These are phyloP conservation scores for Crithidia fasciculata DNA, from an alignment of 208 protist species.

Conservation along the genomic window DNA sequence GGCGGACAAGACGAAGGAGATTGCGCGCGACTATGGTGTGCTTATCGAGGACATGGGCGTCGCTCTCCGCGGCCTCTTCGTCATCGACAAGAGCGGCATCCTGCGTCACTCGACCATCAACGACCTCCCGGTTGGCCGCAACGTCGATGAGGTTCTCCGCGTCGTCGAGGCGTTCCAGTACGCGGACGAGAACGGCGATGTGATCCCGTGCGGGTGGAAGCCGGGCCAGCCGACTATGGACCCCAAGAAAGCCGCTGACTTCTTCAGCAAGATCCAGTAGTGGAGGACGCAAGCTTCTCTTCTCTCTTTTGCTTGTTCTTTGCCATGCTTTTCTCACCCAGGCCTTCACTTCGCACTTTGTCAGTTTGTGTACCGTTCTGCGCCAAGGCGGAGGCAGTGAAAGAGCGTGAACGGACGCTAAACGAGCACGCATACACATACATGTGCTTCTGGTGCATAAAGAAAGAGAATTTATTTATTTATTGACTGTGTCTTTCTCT, in stretches of 20 bases:
- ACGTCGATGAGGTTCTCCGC: conserved; percentile 96
- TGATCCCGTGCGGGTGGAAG: conserved; percentile 96
- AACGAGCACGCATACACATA: background rate
- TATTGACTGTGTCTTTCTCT: background rate
- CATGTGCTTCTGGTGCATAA: too few species aligned
- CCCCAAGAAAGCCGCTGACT: conserved; percentile 88
- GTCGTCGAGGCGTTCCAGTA: conserved; percentile 97
- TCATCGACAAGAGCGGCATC: conserved; percentile 95
- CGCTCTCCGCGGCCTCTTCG: conserved; percentile 94
- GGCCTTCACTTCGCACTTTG: too few species aligned
- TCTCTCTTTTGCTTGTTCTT: conserved; percentile 11
- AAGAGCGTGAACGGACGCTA: too few species aligned
- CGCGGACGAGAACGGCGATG: conserved; percentile 94
- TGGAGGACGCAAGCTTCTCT: background rate
- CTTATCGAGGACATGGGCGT: conserved; percentile 91
- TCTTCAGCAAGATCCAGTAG: conserved; percentile 89
- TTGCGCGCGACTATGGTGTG: conserved; percentile 95
- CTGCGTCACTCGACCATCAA: conserved; percentile 95
- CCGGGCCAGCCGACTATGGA: conserved; percentile 94
- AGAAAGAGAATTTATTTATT: too few species aligned
- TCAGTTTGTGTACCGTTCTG: too few species aligned
- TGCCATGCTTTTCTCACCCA: background rate
- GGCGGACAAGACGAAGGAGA: conserved; percentile 94
- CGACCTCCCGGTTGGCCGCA: conserved; percentile 96
- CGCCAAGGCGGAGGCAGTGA: too few species aligned